Evolutionary conservation across 179 eudicot genomes (phyloP).

Genomic region (Vitellaria paradoxa): DNA sequence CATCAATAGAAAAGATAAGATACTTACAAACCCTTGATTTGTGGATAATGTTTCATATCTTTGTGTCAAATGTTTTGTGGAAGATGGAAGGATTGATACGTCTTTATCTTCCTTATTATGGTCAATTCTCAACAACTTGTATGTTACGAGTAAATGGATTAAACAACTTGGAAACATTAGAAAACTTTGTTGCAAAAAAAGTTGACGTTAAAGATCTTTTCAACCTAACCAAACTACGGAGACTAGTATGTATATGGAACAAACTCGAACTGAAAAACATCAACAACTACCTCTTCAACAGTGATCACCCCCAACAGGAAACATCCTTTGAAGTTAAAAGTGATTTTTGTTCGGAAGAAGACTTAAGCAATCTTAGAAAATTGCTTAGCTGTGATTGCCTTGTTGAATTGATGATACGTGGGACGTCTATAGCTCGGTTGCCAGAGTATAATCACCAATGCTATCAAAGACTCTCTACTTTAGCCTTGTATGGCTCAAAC

Average conservation of each 20-base stretch:
- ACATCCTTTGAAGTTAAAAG: neutral
- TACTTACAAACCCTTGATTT: neutral
- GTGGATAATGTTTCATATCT: too few species aligned
- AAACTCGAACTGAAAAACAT: too few species aligned
- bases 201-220: constrained; percentile 8
- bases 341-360: neutral
- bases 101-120: constrained; percentile 5
- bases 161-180: constrained; percentile 15
- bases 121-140: too few species aligned
- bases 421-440: neutral
- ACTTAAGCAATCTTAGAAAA: neutral
- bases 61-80: neutral
- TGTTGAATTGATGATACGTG: neutral
- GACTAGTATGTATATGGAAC: neutral
- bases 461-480: neutral
- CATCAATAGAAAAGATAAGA: neutral
- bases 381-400: neutral
- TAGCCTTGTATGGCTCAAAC: neutral
- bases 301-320: neutral
- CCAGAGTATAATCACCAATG: neutral
- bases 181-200: constrained; percentile 8
- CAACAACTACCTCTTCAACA: neutral
- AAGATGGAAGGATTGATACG: constrained; percentile 1
- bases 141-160: neutral
- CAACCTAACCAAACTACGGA: constrained; percentile 12